These are phyloP conservation scores for Zygosaccharomyces gambellarensis DNA, from an alignment of 805 yeast species.

Conservation along the genomic window DNA sequence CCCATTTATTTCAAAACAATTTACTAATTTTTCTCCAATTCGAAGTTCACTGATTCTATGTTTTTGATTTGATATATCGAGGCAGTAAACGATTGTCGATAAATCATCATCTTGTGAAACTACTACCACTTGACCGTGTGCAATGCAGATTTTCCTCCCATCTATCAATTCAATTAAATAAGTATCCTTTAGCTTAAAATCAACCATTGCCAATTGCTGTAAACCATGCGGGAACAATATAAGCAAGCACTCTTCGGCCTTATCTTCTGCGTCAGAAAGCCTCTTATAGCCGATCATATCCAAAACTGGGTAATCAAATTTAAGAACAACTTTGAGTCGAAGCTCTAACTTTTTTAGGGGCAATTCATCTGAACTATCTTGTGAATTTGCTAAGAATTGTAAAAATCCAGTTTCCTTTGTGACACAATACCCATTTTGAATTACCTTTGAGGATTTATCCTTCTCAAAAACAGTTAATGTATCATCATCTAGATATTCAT, in stretches of 20 bases:
- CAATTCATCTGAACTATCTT: conserved; percentile 27
- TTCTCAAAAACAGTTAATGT: conserved; percentile 31
- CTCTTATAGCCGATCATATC: conserved; percentile 29
- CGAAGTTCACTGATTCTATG: conserved; percentile 11
- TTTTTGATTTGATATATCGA: conserved; percentile 16
- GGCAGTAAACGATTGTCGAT: conserved; percentile 11
- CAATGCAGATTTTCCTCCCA: conserved; percentile 19
- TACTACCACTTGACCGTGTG: conserved; percentile 20
- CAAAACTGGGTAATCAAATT: conserved; percentile 30
- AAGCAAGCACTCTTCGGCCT: conserved; percentile 22
- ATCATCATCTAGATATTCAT: conserved; percentile 29
- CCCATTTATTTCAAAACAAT: conserved; percentile 13
- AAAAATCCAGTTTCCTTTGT: conserved; percentile 31
- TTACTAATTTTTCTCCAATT: conserved; percentile 8
- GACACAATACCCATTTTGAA: conserved; percentile 34
- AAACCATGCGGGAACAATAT: conserved; percentile 31
- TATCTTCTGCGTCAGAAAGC: conserved; percentile 13
- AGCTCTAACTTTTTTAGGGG: conserved; percentile 32
- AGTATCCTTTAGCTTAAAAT: conserved; percentile 27
- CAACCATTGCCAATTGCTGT: conserved; percentile 25
- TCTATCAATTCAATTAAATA: conserved; percentile 21
- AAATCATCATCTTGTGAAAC: conserved; percentile 11
- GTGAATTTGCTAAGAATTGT: conserved; percentile 19
- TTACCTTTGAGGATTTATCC: conserved; percentile 26
- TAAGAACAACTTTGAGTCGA: conserved; percentile 29